These are phyloP conservation scores for Sanghuangporus sanghuang DNA, from an alignment of 1,284 basidiomycete genomes.

Conservation along the genomic window DNA sequence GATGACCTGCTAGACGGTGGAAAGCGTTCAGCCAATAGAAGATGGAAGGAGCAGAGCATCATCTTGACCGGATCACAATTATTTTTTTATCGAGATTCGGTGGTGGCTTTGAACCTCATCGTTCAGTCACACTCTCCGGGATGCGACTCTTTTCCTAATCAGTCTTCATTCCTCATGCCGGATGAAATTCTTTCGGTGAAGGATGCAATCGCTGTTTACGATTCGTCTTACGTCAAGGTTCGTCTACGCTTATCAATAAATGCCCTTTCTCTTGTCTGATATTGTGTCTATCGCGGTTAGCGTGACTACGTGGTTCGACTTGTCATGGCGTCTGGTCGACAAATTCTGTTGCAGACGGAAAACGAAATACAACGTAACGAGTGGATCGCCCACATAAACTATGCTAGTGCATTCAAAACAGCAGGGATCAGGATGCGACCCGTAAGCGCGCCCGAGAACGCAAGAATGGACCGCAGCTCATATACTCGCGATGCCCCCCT, in stretches of 20 bases:
- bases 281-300: conserved; percentile 30
- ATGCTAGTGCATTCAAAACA: conserved; percentile 88
- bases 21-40: conserved; percentile 70
- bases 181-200: conserved; percentile 85
- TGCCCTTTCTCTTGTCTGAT: conserved; percentile 12
- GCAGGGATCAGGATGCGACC: conserved; percentile 82
- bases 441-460: conserved; percentile 56
- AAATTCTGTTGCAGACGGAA: conserved; percentile 76
- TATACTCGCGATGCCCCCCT: conserved; percentile 24
- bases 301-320: conserved; percentile 77
- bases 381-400: conserved; percentile 94
- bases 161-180: conserved; percentile 66
- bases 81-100: conserved; percentile 85
- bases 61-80: conserved; percentile 89
- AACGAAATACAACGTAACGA: conserved; percentile 79
- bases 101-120: conserved; percentile 58
- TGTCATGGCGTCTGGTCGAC: conserved; percentile 69
- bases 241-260: conserved; percentile 8
- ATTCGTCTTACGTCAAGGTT: conserved; percentile 74
- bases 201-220: conserved; percentile 75
- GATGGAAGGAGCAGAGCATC: conserved; percentile 87
- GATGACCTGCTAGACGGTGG: conserved; percentile 77
- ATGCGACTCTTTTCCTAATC: conserved; percentile 40
- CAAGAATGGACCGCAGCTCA: conserved; percentile 26
- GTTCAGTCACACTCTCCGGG: conserved; percentile 42